Evolutionary conservation across 192 early-diverging fungal species (phyloP).

Genomic region (Linnemannia hyalina): DNA sequence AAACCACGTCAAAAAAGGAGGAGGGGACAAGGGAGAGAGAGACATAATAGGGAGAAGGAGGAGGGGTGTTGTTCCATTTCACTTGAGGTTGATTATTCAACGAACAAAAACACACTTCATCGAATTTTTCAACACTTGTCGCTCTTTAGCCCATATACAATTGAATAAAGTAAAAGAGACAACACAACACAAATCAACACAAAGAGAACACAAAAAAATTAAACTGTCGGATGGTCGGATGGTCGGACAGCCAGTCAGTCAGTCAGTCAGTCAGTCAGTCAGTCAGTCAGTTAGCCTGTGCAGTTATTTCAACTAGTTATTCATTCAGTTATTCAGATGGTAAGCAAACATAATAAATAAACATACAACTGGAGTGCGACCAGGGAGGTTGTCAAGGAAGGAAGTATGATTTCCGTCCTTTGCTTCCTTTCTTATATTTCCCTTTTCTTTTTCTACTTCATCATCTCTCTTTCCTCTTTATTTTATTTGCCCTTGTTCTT

Average conservation of each 20-base stretch:
- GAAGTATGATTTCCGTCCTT: too few relatives aligned
- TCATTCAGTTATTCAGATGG: background rate
- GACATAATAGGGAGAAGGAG: background rate
- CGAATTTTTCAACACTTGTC: background rate
- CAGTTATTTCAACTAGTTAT: too few relatives aligned
- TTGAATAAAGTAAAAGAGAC: background rate
- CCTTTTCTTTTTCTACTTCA: background rate
- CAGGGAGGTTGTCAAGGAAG: too few relatives aligned
- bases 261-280: too few relatives aligned
- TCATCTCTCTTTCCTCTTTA: background rate
- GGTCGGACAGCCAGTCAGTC: background rate
- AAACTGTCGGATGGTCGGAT: background rate
- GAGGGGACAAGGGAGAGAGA: background rate
- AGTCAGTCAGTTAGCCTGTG: too few relatives aligned
- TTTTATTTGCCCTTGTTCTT: background rate
- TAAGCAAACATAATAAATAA: background rate
- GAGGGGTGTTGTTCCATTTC: constrained; percentile 4
- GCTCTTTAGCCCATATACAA: background rate
- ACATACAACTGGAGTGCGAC: background rate
- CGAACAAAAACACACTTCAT: background rate
- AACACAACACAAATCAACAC: background rate
- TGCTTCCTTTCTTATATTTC: background rate
- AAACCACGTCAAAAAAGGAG: too few relatives aligned
- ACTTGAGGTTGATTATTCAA: background rate
- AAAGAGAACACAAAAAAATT: background rate